phyloP scores from a whole-genome alignment of 2,329 filamentous ascomycete genomes.

The Ilyonectria mors-panacis region DNA sequence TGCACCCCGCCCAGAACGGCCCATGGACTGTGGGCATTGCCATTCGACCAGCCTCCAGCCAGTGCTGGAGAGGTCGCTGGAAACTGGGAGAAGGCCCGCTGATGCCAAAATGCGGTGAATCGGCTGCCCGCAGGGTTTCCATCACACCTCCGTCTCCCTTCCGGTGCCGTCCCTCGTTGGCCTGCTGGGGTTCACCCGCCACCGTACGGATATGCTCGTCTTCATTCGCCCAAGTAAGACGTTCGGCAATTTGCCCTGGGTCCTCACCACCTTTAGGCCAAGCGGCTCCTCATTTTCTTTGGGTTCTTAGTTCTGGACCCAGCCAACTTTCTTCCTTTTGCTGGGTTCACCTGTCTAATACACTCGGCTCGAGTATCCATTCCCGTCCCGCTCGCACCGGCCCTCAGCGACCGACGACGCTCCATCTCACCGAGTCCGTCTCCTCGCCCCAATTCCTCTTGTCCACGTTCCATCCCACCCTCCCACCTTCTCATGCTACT shows the following conservation, averaged over 20 bases:
- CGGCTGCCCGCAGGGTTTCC: conserved; percentile 34
- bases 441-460: conserved; percentile 38
- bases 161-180: conserved; percentile 31
- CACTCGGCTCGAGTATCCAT: conserved; percentile 14
- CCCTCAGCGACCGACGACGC: conserved; percentile 14
- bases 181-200: conserved; percentile 35
- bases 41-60: conserved; percentile 39
- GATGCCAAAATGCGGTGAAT: conserved; percentile 51
- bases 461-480: conserved; percentile 45
- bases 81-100: conserved; percentile 42
- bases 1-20: conserved; percentile 47
- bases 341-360: conserved; percentile 33
- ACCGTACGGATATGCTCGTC: conserved; percentile 20
- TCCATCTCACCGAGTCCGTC: conserved; percentile 33
- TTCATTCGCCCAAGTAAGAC: conserved; percentile 40
- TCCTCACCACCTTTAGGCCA: conserved; percentile 42
- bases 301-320: conserved; percentile 29
- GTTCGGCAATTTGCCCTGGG: conserved; percentile 37
- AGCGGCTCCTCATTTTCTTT: conserved; percentile 37
- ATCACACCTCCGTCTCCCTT: conserved; percentile 25
- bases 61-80: conserved; percentile 34
- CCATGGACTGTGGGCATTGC: conserved; percentile 32
- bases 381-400: conserved; percentile 10
- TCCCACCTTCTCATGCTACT: conserved; percentile 41
- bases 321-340: conserved; percentile 39